Percentiles rank a stretch among this genome's conserved stretches.
These are phyloP conservation scores for Lasiosphaeria hispida DNA, from an alignment of 495 filamentous ascomycete genomes.

Conservation along the genomic window DNA sequence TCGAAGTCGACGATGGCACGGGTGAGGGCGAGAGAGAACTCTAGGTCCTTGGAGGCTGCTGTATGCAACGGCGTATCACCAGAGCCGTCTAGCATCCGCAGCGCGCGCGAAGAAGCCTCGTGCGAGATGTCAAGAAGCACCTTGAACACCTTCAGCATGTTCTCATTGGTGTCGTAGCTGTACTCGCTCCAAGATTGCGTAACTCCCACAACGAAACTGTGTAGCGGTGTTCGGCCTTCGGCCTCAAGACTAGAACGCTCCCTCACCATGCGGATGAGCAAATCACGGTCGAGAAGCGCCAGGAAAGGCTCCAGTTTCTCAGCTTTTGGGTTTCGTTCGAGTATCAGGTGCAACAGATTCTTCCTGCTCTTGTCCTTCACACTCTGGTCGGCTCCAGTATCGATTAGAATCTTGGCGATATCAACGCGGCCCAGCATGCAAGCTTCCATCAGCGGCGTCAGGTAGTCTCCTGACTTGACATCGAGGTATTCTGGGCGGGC, in stretches of 20 bases:
- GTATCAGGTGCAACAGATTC: slow-evolving; percentile 60
- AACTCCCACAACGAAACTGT: slow-evolving; percentile 29
- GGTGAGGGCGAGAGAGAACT: slow-evolving; percentile 36
- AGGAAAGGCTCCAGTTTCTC: slow-evolving; percentile 44
- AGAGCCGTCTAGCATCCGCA: slow-evolving; percentile 61
- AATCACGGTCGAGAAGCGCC: slow-evolving; percentile 49
- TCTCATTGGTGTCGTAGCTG: slow-evolving; percentile 10
- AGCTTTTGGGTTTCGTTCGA: slow-evolving; percentile 32
- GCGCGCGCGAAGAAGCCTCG: slow-evolving; percentile 40
- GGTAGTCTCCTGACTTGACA: slow-evolving; percentile 49
- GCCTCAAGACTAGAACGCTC: slow-evolving; percentile 35
- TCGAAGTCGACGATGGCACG: slow-evolving; percentile 52
- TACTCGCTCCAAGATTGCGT: not conserved
- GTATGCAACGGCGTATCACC: slow-evolving; percentile 66
- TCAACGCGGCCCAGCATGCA: slow-evolving; percentile 49
- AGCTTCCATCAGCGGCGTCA: slow-evolving; percentile 62
- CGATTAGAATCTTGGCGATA: slow-evolving; percentile 58
- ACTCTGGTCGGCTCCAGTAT: slow-evolving; percentile 63
- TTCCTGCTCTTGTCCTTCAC: slow-evolving; percentile 49
- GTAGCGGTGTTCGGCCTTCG: slow-evolving; percentile 41
- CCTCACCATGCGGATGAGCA: slow-evolving; percentile 38
- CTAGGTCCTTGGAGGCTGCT: slow-evolving; percentile 41
- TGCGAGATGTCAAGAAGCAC: slow-evolving; percentile 52
- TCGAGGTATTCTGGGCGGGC: slow-evolving; percentile 58
- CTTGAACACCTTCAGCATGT: slow-evolving; percentile 29